These are phyloP conservation scores for Nicotiana paniculata DNA, from an alignment of 257 asterid genomes.

Conservation along the genomic window DNA sequence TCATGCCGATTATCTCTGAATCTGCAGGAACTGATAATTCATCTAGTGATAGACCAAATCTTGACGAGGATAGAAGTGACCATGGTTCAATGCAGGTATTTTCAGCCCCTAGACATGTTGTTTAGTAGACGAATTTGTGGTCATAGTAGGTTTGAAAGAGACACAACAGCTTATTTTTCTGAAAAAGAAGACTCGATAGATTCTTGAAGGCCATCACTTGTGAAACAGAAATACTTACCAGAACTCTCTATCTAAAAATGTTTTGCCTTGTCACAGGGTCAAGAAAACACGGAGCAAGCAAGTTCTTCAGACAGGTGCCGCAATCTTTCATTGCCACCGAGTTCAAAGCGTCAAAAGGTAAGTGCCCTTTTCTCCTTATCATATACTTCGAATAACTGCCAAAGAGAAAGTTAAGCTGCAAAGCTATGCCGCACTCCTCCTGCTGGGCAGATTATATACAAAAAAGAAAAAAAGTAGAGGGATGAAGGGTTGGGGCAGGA, in stretches of 20 bases:
- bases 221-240: neutral
- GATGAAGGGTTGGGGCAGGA: neutral
- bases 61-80: neutral
- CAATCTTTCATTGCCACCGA: conserved; percentile 24
- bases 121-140: neutral
- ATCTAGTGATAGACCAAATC: neutral
- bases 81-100: conserved; percentile 3
- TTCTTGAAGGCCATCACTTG: neutral
- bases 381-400: neutral
- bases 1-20: conserved; percentile 68
- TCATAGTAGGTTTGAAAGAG: neutral
- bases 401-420: neutral
- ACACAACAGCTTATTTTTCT: neutral
- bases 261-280: conserved; percentile 25
- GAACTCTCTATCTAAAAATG: neutral
- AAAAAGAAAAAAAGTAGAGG: neutral
- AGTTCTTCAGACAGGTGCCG: conserved; percentile 32
- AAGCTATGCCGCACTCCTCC: neutral
- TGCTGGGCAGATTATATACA: neutral
- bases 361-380: neutral
- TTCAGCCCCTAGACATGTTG: neutral
- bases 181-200: neutral
- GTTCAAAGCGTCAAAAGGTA: conserved; percentile 56
- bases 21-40: conserved; percentile 24
- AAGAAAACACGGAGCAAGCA: conserved; percentile 24